phyloP scores from a whole-genome alignment of 768 basidiomycete genomes.

The Chalciporus piperatus region DNA sequence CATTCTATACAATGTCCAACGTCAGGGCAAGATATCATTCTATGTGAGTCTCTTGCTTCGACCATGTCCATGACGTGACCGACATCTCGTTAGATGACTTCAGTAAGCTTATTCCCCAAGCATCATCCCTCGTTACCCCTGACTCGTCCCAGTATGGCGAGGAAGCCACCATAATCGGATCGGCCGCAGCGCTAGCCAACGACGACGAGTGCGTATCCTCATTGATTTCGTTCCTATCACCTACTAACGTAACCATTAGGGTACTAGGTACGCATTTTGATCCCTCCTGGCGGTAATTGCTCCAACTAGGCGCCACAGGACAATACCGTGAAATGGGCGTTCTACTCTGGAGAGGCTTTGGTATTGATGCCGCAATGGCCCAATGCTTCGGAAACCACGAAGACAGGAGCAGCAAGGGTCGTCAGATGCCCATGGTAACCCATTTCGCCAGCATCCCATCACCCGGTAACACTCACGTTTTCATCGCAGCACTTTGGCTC shows the following conservation, averaged over 20 bases:
- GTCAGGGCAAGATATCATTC: slow-evolving; percentile 91
- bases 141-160: slow-evolving; percentile 65
- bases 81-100: slow-evolving; percentile 60
- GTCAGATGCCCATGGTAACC: slow-evolving; percentile 90
- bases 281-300: not conserved
- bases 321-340: slow-evolving; percentile 96
- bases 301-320: slow-evolving; percentile 38
- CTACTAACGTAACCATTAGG: slow-evolving; percentile 36
- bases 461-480: slow-evolving; percentile 1
- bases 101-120: slow-evolving; percentile 46
- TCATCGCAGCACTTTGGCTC: slow-evolving; percentile 78
- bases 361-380: slow-evolving; percentile 77
- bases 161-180: slow-evolving; percentile 86
- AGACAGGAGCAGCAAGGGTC: slow-evolving; percentile 77
- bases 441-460: not conserved
- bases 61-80: slow-evolving; percentile 9
- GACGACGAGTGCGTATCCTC: slow-evolving; percentile 75
- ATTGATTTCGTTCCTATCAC: not conserved
- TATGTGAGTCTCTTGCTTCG: slow-evolving; percentile 52
- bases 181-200: slow-evolving; percentile 77
- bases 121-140: slow-evolving; percentile 3
- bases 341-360: slow-evolving; percentile 83
- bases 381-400: slow-evolving; percentile 89
- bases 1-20: slow-evolving; percentile 86
- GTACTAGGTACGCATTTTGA: slow-evolving; percentile 57